These are phyloP conservation scores for Pyricularia grisea DNA, from an alignment of 2,329 filamentous ascomycete species.

Conservation along the genomic window DNA sequence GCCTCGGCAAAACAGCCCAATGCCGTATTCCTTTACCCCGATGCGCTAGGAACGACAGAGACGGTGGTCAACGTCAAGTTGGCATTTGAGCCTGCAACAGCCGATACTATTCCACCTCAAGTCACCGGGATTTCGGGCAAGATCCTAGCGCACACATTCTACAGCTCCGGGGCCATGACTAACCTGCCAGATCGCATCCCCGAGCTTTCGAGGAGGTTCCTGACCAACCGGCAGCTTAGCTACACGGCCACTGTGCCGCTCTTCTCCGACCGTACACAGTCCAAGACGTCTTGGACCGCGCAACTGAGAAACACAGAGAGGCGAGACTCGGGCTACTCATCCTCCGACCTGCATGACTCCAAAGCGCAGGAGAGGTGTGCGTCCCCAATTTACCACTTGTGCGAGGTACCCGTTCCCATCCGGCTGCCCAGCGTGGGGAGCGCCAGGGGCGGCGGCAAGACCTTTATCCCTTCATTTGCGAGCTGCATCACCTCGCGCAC, in stretches of 20 bases:
- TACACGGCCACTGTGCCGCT: constrained; percentile 37
- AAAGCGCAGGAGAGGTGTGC: neutral
- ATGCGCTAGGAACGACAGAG: constrained; percentile 32
- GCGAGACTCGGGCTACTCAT: constrained; percentile 47
- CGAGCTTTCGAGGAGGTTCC: constrained; percentile 23
- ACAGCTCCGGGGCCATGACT: constrained; percentile 33
- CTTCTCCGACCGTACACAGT: constrained; percentile 15
- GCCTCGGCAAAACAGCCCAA: constrained; percentile 34
- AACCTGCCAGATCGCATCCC: constrained; percentile 41
- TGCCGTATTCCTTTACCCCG: constrained; percentile 39
- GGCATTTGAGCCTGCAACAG: constrained; percentile 31
- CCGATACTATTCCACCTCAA: constrained; percentile 34
- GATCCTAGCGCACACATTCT: constrained; percentile 42
- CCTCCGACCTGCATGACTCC: constrained; percentile 15
- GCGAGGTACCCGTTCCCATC: constrained; percentile 37
- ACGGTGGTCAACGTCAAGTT: constrained; percentile 36
- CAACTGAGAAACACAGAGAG: constrained; percentile 22
- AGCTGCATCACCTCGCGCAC: constrained; percentile 45
- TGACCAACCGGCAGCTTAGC: constrained; percentile 29
- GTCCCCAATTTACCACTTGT: constrained; percentile 27
- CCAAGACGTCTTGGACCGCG: constrained; percentile 27
- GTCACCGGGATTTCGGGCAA: constrained; percentile 40
- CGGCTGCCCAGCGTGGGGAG: constrained; percentile 25
- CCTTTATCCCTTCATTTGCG: constrained; percentile 48
- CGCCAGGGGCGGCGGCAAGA: constrained; percentile 25